These are phyloP conservation scores for Stephanodiscus minutulus DNA, from an alignment of 108 stramenopile species.

Conservation along the genomic window DNA sequence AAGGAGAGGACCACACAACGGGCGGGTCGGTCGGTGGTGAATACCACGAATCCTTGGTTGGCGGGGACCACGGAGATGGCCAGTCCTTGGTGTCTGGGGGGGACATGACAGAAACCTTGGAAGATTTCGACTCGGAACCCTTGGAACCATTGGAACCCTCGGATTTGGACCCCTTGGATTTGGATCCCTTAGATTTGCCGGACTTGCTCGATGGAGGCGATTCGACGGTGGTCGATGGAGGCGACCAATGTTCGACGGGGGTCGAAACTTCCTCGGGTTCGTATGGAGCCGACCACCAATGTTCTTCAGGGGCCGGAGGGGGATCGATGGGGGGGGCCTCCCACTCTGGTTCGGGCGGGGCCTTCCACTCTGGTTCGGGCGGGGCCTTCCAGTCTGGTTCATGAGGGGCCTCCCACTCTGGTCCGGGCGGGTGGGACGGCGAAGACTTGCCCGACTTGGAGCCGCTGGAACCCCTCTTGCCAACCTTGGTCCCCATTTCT, in stretches of 20 bases:
- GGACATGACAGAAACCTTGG: neutral
- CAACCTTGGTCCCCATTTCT: neutral
- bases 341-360: no score
- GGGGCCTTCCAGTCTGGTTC: no score
- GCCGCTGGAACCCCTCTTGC: neutral
- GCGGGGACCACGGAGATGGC: neutral
- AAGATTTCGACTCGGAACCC: neutral
- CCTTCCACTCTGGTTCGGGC: no score
- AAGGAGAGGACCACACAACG: neutral
- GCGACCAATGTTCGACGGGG: neutral
- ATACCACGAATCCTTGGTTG: neutral
- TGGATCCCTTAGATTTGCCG: neutral
- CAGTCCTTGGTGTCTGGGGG: neutral
- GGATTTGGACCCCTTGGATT: no score
- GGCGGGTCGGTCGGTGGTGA: neutral
- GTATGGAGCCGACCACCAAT: no score
- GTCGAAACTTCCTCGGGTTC: no score
- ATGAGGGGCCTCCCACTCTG: no score
- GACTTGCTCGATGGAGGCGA: neutral
- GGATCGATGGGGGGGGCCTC: no score
- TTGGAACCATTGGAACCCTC: neutral
- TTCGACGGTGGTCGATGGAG: neutral
- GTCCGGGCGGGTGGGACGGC: no score
- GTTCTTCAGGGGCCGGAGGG: neutral
- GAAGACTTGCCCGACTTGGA: no score